phyloP scores from a whole-genome alignment of 495 filamentous ascomycete species.

The Neurospora africana region DNA sequence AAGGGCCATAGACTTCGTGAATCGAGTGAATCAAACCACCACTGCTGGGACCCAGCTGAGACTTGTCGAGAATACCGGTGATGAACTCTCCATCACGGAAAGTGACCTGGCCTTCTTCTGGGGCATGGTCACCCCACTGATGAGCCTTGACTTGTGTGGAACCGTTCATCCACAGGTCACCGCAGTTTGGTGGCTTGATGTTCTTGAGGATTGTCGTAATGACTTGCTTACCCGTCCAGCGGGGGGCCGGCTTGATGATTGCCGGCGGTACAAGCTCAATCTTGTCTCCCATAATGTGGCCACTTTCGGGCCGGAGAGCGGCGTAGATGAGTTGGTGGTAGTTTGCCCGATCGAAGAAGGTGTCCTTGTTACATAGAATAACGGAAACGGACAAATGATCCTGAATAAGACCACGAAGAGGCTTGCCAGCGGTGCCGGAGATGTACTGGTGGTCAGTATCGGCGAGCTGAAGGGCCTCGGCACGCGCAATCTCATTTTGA shows the following conservation, averaged over 20 bases:
- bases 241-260: slow-evolving; percentile 63
- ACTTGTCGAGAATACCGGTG: slow-evolving; percentile 89
- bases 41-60: slow-evolving; percentile 76
- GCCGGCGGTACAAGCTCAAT: slow-evolving; percentile 73
- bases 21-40: slow-evolving; percentile 87
- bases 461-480: slow-evolving; percentile 83
- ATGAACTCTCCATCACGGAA: slow-evolving; percentile 82
- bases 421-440: slow-evolving; percentile 86
- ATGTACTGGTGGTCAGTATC: slow-evolving; percentile 98
- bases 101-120: slow-evolving; percentile 65
- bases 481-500: slow-evolving; percentile 86
- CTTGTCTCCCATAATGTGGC: slow-evolving; percentile 57
- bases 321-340: slow-evolving; percentile 90
- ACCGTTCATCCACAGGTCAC: slow-evolving; percentile 68
- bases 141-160: slow-evolving; percentile 67
- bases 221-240: slow-evolving; percentile 98
- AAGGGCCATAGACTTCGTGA: slow-evolving; percentile 88
- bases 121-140: slow-evolving; percentile 49
- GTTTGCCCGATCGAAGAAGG: slow-evolving; percentile 78
- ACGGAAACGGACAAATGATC: slow-evolving; percentile 96
- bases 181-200: slow-evolving; percentile 62
- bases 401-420: slow-evolving; percentile 92
- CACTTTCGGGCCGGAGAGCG: slow-evolving; percentile 79
- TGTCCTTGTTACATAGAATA: slow-evolving; percentile 81
- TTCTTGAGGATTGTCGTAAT: slow-evolving; percentile 91